Conservation (phyloP, 176 grass and related monocot genomes). For the Puya raimondii region DNA sequence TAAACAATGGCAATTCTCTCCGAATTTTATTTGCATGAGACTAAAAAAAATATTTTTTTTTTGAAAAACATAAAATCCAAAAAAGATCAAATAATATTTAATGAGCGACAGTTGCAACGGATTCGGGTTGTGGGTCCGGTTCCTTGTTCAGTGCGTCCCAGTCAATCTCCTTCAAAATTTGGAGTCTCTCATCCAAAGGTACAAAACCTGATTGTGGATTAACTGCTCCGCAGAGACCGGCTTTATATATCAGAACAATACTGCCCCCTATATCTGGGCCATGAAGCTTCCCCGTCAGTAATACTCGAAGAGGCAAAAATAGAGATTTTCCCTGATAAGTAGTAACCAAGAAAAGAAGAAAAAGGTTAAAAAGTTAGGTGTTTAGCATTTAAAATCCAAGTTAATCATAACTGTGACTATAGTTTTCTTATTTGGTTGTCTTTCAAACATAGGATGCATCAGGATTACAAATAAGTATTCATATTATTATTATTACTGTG, state of each 20-base stretch:
- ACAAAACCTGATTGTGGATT: conserved; percentile 47
- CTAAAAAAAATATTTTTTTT: too few relatives aligned
- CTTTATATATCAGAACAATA: conserved; percentile 70
- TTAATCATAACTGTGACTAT: not conserved
- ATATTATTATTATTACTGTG: conserved; percentile 7
- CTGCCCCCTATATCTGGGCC: conserved; percentile 72
- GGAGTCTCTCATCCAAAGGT: conserved; percentile 64
- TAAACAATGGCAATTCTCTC: too few relatives aligned
- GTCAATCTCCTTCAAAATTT: conserved; percentile 55
- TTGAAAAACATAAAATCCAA: not conserved
- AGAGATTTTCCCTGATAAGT: conserved; percentile 61
- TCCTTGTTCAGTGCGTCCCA: conserved; percentile 57
- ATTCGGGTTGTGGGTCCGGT: conserved; percentile 29
- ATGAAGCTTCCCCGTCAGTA: conserved; percentile 85
- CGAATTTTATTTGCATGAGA: too few relatives aligned
- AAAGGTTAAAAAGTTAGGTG: not conserved
- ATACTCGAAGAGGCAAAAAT: conserved; percentile 75
- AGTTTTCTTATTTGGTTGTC: not conserved
- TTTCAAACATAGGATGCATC: not conserved
- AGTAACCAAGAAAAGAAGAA: conserved; percentile 4
- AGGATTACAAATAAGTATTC: not conserved
- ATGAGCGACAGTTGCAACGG: conserved; percentile 24
- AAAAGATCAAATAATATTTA: conserved; percentile 6
- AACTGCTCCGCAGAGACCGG: conserved; percentile 41
- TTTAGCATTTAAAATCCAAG: not conserved